Base-by-base conservation (phyloP, 73 alveolate species). In the Halteria grandinella region DNA sequence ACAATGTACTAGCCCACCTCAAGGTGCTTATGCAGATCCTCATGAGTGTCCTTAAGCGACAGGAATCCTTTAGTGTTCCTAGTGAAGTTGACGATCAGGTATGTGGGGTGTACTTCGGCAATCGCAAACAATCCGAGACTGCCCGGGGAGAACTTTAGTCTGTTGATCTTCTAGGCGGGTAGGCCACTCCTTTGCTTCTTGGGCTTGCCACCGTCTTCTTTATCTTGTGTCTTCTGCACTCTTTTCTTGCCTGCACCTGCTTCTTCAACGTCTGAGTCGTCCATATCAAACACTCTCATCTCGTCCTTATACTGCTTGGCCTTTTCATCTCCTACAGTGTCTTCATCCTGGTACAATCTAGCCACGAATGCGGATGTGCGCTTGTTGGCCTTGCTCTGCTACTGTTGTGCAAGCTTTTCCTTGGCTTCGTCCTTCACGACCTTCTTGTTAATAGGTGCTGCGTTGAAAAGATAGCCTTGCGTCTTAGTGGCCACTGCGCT, bases 21-120 rank as follows among this genome's bases (percentile, higher is more conserved):
- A 48, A 53, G 28, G 41, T 43, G 53, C 24, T 41, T 54, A 32
- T 72, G 33, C 20, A 54, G 27, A 12, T 51, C 57, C 21, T 31
- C 58, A 0, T 40, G 29, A 21, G 71, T n/a, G n/a, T n/a, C 78
- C 20, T 18, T 55, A 1, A 75, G 58, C 15, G 82, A 47, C 27
- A 79, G 29, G 43, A 53, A 80, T 0, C 85, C 90, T 52, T 80
- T 80, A 17, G 47, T 69, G 54, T 80, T 80, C 25, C 90, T 51
- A 28, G 85, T 80, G 27, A 69, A 75, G 43, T 80, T 80, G 32
- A 39, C 73, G 10, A 80, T 80, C 49, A 80, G 27, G 43, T 55
- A 80, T 20, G 33, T 69, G n/a, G 55, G 29, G 29, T 31, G 59
- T 1, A 71, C 33, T 31, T 71, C 71, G 18, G 62, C 64, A 14